A percentile compares a stretch with the other conserved stretches of the same genome.
These are phyloP conservation scores for Laburnicola sp. DNA, from an alignment of 2,329 filamentous ascomycete genomes.

Conservation along the genomic window DNA sequence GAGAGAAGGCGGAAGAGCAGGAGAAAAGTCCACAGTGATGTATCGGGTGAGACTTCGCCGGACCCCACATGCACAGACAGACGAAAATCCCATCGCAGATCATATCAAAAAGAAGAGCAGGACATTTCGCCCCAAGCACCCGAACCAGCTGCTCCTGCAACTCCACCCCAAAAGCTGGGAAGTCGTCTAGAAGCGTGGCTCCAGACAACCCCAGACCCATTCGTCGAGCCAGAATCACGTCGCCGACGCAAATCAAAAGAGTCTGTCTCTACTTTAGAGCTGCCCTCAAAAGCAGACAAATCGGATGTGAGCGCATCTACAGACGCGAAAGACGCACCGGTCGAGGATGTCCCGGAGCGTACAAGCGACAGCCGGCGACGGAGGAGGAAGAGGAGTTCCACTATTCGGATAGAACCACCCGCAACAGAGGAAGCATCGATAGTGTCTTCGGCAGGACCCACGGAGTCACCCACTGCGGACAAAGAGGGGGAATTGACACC, in stretches of 20 bases:
- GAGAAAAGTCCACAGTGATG: constrained; percentile 29
- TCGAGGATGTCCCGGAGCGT: constrained; percentile 25
- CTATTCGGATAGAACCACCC: constrained; percentile 30
- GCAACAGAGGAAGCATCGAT: constrained; percentile 26
- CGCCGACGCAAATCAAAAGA: constrained; percentile 37
- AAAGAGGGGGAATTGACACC: constrained; percentile 26
- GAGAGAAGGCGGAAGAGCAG: constrained; percentile 35
- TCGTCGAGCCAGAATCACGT: constrained; percentile 52
- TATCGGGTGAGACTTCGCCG: constrained; percentile 30
- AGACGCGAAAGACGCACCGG: constrained; percentile 23
- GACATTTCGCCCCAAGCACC: constrained; percentile 18
- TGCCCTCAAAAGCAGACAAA: constrained; percentile 27
- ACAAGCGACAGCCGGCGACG: constrained; percentile 33
- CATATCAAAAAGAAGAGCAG: constrained; percentile 31
- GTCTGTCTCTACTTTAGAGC: constrained; percentile 33
- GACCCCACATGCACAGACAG: constrained; percentile 21
- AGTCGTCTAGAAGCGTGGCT: constrained; percentile 66
- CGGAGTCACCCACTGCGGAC: constrained; percentile 20
- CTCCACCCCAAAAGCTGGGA: constrained; percentile 51
- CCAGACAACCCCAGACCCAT: constrained; percentile 59
- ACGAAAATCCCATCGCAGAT: constrained; percentile 29
- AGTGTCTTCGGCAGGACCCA: constrained; percentile 24
- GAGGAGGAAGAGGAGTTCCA: constrained; percentile 31
- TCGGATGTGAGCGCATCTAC: constrained; percentile 32
- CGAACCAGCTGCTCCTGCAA: constrained; percentile 30